phyloP scores from a whole-genome alignment of 2,329 filamentous ascomycete genomes.

The Rosellinia necatrix region DNA sequence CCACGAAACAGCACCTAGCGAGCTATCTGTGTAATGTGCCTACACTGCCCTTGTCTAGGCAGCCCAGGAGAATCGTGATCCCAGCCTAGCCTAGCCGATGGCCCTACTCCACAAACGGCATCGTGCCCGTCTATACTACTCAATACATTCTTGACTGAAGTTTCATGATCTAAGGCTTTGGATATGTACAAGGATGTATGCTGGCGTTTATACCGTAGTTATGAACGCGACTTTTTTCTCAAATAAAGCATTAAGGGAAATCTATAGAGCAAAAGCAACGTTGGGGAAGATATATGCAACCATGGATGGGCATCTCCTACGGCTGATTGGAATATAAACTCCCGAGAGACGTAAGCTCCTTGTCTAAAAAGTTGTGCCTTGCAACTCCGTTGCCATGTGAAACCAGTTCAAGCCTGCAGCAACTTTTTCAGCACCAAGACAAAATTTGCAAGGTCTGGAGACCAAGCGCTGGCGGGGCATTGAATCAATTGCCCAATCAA shows the following conservation, averaged over 20 bases:
- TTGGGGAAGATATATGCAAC: no score
- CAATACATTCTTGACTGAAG: neutral
- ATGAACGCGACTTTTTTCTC: no score
- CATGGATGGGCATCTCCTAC: no score
- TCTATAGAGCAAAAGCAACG: no score
- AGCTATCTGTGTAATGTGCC: no score
- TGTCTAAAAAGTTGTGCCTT: slow-evolving; percentile 3
- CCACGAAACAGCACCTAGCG: no score
- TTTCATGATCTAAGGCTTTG: slow-evolving; percentile 4
- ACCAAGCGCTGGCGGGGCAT: slow-evolving; percentile 32
- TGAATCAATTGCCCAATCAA: slow-evolving; percentile 36
- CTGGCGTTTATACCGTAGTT: no score
- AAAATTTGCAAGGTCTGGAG: slow-evolving; percentile 41
- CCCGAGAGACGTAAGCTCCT: neutral
- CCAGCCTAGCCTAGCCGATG: slow-evolving; percentile 7
- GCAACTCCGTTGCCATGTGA: slow-evolving; percentile 24
- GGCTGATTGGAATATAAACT: no score
- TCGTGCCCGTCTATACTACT: neutral
- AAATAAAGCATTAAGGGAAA: no score
- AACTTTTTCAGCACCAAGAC: slow-evolving; percentile 32
- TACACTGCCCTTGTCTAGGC: no score
- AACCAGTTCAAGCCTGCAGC: slow-evolving; percentile 35
- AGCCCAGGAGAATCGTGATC: slow-evolving; percentile 7
- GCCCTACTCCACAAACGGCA: slow-evolving; percentile 17
- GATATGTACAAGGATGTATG: neutral